Conservation (phyloP, 495 filamentous ascomycete species). For the Hypoxylon trugodes region DNA sequence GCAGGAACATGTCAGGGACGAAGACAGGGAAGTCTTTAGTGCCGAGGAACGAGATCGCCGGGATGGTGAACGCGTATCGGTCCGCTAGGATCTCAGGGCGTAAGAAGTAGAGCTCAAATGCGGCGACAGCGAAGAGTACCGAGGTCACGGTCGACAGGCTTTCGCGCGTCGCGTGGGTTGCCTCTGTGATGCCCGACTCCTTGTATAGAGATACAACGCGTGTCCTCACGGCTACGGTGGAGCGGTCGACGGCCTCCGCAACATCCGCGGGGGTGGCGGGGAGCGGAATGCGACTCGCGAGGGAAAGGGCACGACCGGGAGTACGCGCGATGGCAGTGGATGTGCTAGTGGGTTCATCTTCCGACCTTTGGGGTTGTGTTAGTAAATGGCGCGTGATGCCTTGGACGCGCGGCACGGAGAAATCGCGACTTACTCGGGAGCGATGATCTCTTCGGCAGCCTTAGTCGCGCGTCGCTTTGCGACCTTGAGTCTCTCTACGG, state of each 20-base stretch:
- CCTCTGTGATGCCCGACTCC: conserved; percentile 60
- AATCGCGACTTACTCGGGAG: conserved; percentile 51
- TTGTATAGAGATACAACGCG: conserved; percentile 58
- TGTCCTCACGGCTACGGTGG: conserved; percentile 69
- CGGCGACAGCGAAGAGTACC: conserved; percentile 69
- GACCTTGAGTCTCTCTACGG: conserved; percentile 49
- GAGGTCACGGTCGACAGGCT: conserved; percentile 72
- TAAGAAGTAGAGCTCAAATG: conserved; percentile 69
- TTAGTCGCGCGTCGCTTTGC: conserved; percentile 57
- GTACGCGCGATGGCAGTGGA: conserved; percentile 59
- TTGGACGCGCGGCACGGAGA: conserved; percentile 5
- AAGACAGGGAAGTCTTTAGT: conserved; percentile 61
- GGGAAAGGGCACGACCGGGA: conserved; percentile 58
- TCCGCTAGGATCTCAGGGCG: conserved; percentile 70
- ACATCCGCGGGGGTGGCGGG: conserved; percentile 88
- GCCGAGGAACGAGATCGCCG: conserved; percentile 64
- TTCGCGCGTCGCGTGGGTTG: conserved; percentile 68
- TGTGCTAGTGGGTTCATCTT: conserved; percentile 44
- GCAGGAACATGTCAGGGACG: conserved; percentile 80
- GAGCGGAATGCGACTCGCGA: conserved; percentile 64
- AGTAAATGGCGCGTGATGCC: conserved; percentile 29
- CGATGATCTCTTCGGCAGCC: conserved; percentile 54
- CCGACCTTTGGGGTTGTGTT: conserved; percentile 36
- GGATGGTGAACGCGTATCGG: conserved; percentile 74
- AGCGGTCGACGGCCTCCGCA: conserved; percentile 80